phyloP scores from a whole-genome alignment of 371 early-diverging fungal genomes.

The Mucor plumbeus region DNA sequence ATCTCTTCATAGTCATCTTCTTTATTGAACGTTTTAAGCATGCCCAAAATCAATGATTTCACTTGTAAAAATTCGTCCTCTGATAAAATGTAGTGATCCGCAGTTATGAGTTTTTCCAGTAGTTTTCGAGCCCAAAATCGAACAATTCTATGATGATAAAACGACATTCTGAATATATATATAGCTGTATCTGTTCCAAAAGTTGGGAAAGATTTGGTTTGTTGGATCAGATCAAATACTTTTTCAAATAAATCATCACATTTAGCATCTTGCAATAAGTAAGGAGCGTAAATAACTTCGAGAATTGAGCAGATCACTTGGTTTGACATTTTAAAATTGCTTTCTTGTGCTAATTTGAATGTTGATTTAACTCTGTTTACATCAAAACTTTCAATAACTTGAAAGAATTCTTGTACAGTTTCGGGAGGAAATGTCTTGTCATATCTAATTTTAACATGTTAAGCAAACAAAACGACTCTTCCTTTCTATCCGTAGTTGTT shows the following conservation, averaged over 20 bases:
- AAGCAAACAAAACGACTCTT: background rate
- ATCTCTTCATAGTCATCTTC: constrained; percentile 7
- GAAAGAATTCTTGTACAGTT: constrained; percentile 45
- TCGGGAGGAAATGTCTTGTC: constrained; percentile 32
- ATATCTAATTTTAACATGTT: constrained; percentile 32
- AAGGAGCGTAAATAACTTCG: constrained; percentile 34
- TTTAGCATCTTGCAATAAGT: constrained; percentile 10
- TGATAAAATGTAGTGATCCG: constrained; percentile 18
- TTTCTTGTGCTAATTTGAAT: constrained; percentile 7
- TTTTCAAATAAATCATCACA: constrained; percentile 34
- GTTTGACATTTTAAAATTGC: constrained; percentile 19
- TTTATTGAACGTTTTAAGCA: constrained; percentile 15
- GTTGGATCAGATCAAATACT: constrained; percentile 39
- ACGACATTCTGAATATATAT: constrained; percentile 30
- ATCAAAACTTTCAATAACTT: constrained; percentile 37
- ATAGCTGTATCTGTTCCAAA: constrained; percentile 19
- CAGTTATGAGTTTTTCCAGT: constrained; percentile 34
- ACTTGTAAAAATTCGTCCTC: constrained; percentile 12
- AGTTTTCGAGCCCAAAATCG: constrained; percentile 51
- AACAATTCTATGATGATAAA: constrained; percentile 42
- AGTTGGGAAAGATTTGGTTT: constrained; percentile 34
- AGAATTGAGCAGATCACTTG: constrained; percentile 34
- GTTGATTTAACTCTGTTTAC: constrained; percentile 25
- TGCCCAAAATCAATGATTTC: constrained; percentile 12
- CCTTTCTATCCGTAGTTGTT: background rate